Evolutionary conservation across 2,329 filamentous ascomycete species (phyloP).

Genomic region (Fonsecaea monophora): DNA sequence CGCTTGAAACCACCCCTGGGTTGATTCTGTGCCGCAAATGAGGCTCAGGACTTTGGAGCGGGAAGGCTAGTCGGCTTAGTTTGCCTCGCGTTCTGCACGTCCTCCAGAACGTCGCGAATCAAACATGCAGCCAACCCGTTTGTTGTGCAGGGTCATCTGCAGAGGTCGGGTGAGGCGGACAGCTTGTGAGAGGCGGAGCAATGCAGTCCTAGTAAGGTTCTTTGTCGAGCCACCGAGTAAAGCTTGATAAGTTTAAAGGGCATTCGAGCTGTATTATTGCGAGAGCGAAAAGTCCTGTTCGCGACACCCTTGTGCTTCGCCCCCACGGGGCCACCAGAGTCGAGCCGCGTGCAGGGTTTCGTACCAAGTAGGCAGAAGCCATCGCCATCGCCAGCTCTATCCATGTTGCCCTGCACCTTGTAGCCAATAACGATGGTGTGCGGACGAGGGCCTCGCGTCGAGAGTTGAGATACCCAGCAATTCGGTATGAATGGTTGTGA

Average conservation of each 20-base stretch:
- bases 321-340: neutral
- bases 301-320: neutral
- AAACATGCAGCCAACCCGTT: neutral
- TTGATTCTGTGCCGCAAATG: constrained; percentile 1
- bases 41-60: neutral
- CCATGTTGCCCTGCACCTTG: no score
- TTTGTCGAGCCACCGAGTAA: neutral
- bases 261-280: neutral
- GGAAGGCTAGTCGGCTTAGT: neutral
- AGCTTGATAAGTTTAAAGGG: neutral
- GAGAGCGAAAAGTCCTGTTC: neutral
- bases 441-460: no score
- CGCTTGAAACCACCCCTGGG: neutral
- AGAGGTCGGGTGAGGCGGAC: neutral
- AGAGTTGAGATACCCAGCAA: no score
- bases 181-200: neutral
- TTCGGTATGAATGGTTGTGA: no score
- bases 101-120: neutral
- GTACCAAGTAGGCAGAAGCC: neutral
- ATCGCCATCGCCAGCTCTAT: no score
- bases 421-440: no score
- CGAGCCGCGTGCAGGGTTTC: neutral
- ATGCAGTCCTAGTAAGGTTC: neutral
- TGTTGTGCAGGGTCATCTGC: neutral
- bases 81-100: neutral